Evolutionary conservation across 2,329 filamentous ascomycete species (phyloP).

Genomic region (Fonsecaea multimorphosa): DNA sequence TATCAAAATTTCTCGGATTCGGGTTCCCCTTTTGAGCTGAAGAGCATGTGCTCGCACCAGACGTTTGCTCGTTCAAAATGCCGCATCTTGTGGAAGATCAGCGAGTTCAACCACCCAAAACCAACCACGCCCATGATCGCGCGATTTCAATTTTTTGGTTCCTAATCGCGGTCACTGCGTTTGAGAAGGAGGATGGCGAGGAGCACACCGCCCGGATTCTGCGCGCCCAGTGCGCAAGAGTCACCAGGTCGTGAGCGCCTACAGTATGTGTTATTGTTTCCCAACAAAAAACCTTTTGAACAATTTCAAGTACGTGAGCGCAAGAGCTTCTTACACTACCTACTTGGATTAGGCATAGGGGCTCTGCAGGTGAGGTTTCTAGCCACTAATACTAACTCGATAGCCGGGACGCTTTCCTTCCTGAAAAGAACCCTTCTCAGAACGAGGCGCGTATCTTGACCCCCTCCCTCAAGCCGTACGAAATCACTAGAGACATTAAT

Average conservation of each 20-base stretch:
- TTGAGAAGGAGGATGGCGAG: not conserved
- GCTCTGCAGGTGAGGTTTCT: not conserved
- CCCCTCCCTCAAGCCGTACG: not conserved
- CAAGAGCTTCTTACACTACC: not conserved
- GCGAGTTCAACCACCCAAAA: not conserved
- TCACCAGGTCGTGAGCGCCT: not conserved
- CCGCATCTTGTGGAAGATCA: slow-evolving; percentile 2
- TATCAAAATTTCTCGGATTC: not conserved
- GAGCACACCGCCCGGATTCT: not conserved
- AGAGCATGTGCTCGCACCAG: not conserved
- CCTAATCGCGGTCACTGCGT: not conserved
- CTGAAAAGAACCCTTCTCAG: not conserved
- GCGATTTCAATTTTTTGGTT: not conserved
- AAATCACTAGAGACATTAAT: not conserved
- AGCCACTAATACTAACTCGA: not conserved
- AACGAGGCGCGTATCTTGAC: not conserved
- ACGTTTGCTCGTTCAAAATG: slow-evolving; percentile 6
- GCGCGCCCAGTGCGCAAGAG: not conserved
- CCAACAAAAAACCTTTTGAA: not conserved
- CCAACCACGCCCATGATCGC: not conserved
- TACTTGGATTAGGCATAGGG: not conserved
- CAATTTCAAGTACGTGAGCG: not conserved
- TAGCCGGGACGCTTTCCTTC: not conserved
- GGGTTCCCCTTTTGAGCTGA: not conserved
- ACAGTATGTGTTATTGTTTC: not conserved